These are phyloP conservation scores for Glonium stellatum DNA, from an alignment of 495 filamentous ascomycete species.

Conservation along the genomic window DNA sequence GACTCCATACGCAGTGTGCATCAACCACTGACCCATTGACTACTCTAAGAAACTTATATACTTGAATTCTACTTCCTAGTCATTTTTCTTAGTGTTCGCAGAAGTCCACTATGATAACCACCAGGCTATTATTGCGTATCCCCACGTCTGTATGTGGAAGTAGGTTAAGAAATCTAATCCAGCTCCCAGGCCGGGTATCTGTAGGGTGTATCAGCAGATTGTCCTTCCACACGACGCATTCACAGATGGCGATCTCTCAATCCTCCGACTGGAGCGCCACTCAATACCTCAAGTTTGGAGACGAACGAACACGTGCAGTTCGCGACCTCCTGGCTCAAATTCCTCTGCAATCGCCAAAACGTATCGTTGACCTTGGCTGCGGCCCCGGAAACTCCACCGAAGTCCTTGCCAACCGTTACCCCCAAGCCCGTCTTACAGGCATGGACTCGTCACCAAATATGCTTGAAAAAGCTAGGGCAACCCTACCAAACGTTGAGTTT, in stretches of 20 bases:
- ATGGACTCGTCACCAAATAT: slow-evolving; percentile 51
- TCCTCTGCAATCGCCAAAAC: slow-evolving; percentile 17
- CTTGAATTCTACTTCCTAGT: no score
- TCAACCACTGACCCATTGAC: no score
- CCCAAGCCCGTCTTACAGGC: slow-evolving; percentile 40
- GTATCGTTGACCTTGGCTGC: slow-evolving; percentile 50
- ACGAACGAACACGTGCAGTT: slow-evolving; percentile 42
- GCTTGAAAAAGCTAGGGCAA: slow-evolving; percentile 42
- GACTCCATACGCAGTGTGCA: no score
- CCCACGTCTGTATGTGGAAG: no score
- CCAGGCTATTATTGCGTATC: no score
- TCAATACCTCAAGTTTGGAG: slow-evolving; percentile 46
- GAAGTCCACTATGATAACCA: no score
- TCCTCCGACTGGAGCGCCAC: slow-evolving; percentile 42
- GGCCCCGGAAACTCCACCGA: slow-evolving; percentile 50
- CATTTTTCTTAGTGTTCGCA: no score
- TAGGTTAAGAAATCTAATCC: no score
- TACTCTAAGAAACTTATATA: no score
- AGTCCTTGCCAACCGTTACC: slow-evolving; percentile 41
- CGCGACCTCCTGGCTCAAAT: slow-evolving; percentile 43
- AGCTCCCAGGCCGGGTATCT: no score
- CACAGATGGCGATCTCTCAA: background rate
- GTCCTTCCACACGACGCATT: background rate
- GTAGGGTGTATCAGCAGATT: no score
- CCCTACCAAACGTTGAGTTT: slow-evolving; percentile 8